A percentile compares a stretch with the other conserved stretches of the same genome.
Evolutionary conservation across 2,329 filamentous ascomycete genomes (phyloP).

Genomic region (Setomelanomma holmii): DNA sequence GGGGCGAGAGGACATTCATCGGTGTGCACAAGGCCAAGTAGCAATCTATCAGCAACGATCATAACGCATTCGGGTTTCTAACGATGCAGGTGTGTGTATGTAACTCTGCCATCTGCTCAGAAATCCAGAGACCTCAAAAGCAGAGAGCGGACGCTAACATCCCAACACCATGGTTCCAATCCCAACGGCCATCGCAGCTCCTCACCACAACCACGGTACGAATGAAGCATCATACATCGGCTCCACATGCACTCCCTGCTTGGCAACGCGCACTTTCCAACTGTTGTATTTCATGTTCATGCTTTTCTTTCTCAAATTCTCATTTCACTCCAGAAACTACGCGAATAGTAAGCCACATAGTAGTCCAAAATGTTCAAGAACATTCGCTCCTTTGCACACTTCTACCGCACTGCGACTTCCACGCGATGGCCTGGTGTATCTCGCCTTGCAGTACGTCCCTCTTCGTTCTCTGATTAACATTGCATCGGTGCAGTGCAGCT

Average conservation of each 20-base stretch:
- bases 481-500: background rate
- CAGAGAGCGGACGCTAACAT: too few relatives aligned
- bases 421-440: background rate
- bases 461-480: too few relatives aligned
- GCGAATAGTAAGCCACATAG: background rate
- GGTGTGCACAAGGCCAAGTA: constrained; percentile 32
- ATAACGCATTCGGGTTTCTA: background rate
- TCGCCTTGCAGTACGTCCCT: background rate
- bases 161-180: too few relatives aligned
- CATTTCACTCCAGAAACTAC: background rate
- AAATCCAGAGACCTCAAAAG: too few relatives aligned
- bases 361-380: background rate
- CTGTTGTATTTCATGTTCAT: background rate
- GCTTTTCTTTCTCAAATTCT: background rate
- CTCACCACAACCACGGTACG: constrained; percentile 74
- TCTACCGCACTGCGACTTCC: background rate
- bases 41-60: background rate
- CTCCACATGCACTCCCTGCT: background rate
- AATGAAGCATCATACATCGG: constrained; percentile 47
- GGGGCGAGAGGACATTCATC: constrained; percentile 43
- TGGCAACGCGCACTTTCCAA: background rate
- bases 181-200: constrained; percentile 43
- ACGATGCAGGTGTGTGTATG: background rate
- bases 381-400: background rate
- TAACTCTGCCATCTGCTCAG: too few relatives aligned